Conservation (phyloP, 176 grass and related monocot genomes). For the Juncus inflexus region DNA sequence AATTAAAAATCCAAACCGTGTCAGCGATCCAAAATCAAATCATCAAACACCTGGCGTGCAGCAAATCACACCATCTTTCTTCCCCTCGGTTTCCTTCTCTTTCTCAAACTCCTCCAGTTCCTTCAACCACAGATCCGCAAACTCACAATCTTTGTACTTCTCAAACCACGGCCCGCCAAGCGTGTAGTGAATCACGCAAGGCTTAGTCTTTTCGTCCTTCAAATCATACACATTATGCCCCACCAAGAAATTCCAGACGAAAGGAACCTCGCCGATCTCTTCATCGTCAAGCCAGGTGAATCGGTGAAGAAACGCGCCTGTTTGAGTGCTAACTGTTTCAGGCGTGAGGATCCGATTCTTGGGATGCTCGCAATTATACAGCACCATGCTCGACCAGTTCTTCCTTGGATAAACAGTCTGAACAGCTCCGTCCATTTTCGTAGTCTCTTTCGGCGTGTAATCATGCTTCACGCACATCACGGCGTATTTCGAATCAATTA, state of each 20-base stretch:
- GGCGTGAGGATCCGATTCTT: slow-evolving; percentile 81
- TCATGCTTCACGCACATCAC: slow-evolving; percentile 78
- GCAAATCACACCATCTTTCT: slow-evolving; percentile 26
- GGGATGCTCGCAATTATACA: slow-evolving; percentile 80
- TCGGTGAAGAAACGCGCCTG: slow-evolving; percentile 65
- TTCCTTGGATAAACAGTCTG: slow-evolving; percentile 85
- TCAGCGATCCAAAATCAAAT: neutral
- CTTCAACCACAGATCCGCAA: slow-evolving; percentile 69
- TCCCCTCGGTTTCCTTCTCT: slow-evolving; percentile 34
- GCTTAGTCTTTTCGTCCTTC: slow-evolving; percentile 34
- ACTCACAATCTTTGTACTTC: slow-evolving; percentile 66
- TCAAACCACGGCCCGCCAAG: slow-evolving; percentile 81
- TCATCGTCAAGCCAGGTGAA: slow-evolving; percentile 86
- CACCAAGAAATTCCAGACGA: slow-evolving; percentile 90
- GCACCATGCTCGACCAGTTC: slow-evolving; percentile 97
- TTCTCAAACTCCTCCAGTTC: slow-evolving; percentile 48
- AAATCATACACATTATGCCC: slow-evolving; percentile 79
- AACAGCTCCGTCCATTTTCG: slow-evolving; percentile 89
- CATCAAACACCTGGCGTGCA: neutral
- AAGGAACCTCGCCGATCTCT: slow-evolving; percentile 69
- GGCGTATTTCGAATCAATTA: slow-evolving; percentile 22
- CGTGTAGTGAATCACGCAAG: slow-evolving; percentile 75
- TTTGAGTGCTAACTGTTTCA: slow-evolving; percentile 59
- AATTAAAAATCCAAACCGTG: neutral
- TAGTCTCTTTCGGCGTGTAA: slow-evolving; percentile 62